These are phyloP conservation scores for Cyclotella distinguenda DNA, from an alignment of 108 stramenopile species.

Conservation along the genomic window DNA sequence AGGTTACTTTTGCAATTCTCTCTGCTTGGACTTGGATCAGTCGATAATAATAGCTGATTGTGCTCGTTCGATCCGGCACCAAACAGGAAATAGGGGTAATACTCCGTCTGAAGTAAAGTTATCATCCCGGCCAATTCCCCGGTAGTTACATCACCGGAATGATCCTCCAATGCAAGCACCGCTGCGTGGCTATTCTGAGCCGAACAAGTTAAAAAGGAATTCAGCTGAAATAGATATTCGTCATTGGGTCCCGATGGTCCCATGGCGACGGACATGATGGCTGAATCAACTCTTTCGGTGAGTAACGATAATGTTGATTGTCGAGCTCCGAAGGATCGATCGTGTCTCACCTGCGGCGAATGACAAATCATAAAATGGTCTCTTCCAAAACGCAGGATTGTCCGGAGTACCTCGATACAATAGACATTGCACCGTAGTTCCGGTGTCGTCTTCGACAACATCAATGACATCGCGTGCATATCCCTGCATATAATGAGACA, in stretches of 20 bases:
- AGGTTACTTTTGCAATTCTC: too few species aligned
- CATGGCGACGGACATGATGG: slow-evolving; percentile 61
- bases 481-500: slow-evolving; percentile 20
- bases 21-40: too few species aligned
- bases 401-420: slow-evolving; percentile 83
- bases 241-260: slow-evolving; percentile 74
- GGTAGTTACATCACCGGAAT: slow-evolving; percentile 45
- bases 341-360: slow-evolving; percentile 69
- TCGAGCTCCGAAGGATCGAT: too few species aligned
- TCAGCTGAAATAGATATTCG: slow-evolving; percentile 57
- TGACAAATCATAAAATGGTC: slow-evolving; percentile 59
- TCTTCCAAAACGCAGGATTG: slow-evolving; percentile 83
- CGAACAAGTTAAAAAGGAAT: slow-evolving; percentile 53
- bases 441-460: slow-evolving; percentile 73
- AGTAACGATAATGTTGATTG: too few species aligned
- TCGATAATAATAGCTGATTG: slow-evolving; percentile 58
- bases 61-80: slow-evolving; percentile 84
- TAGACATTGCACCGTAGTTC: slow-evolving; percentile 60
- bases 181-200: slow-evolving; percentile 12
- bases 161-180: slow-evolving; percentile 10
- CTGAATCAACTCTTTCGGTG: slow-evolving; percentile 1
- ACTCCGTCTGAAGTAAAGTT: slow-evolving; percentile 47
- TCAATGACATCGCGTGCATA: slow-evolving; percentile 81
- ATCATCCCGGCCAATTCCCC: slow-evolving; percentile 59
- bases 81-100: slow-evolving; percentile 63